Base-by-base conservation (phyloP, 2,329 filamentous ascomycete genomes). In the Penicillium italicum region DNA sequence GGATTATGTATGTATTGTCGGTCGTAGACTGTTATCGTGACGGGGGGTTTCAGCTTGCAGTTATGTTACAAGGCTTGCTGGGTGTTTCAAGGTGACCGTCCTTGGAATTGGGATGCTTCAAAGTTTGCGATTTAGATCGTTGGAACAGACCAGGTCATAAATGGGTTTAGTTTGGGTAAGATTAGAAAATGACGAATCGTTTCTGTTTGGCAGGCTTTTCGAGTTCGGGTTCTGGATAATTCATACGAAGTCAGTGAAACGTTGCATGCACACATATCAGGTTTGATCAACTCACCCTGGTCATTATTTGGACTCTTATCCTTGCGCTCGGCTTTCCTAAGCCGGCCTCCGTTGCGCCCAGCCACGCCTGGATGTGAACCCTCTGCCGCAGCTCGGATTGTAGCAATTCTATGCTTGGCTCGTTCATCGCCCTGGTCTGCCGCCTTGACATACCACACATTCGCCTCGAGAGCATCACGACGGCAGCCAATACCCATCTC, bases 401-500 rank as follows among this genome's bases (percentile, higher is more conserved):
- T 90, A 20, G 88, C 85, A 50, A 99, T 80, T 26, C 94, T 85
- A 67, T 94, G 88, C 72, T 88, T 93, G 48, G 94, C 94, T 55
- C 91, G 85, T 66, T 94, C 90, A 67, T 97, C 92, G 44, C 93
- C 94, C 47, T 90, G 85, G 63, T 96, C 93, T 16, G 94, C 93
- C 5, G 94, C 94, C 74, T 90, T 90, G 64, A 99, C 93, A 71
- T 99, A 99, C 93, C 92, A 97, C 31, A 96, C 90, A 69, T 99
- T 99, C 64, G 94, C 93, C 73, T 97, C 92, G 41, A 99, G 82
- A n/a, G 93, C 86, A 72, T 99, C 94, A 46, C 91, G 86, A 36
- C 91, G 89, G 72, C 91, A 97, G 47, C 94, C 94, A 65, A 99
- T 97, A 60, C 94, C 94, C 90, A 95, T 96, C 73, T 99, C 94